Conservation (phyloP, 2,329 filamentous ascomycete genomes). For the Periglandula ipomoeae region DNA sequence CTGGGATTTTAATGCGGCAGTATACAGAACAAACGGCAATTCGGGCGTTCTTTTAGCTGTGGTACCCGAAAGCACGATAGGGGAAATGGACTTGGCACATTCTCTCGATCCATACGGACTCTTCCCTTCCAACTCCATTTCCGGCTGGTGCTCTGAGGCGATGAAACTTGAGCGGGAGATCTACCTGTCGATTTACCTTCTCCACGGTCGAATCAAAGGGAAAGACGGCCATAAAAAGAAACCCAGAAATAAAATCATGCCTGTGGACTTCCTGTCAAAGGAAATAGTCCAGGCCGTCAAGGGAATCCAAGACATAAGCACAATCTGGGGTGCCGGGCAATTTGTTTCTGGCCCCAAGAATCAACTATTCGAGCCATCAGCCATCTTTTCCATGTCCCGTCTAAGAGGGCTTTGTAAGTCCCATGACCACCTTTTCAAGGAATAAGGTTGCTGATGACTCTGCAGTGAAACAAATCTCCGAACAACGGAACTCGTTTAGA, state of each 20-base stretch:
- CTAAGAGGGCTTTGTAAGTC: constrained; percentile 17
- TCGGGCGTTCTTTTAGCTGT: constrained; percentile 18
- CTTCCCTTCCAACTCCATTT: not conserved
- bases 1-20: constrained; percentile 16
- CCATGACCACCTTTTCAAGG: not conserved
- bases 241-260: not conserved
- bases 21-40: constrained; percentile 10
- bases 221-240: not conserved
- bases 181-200: constrained; percentile 8
- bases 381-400: constrained; percentile 6
- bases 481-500: constrained; percentile 10
- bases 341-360: constrained; percentile 6
- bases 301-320: constrained; percentile 2
- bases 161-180: constrained; percentile 10
- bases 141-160: constrained; percentile 10
- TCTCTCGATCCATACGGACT: constrained; percentile 8
- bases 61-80: constrained; percentile 17
- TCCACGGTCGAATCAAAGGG: constrained; percentile 4
- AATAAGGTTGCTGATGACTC: not conserved
- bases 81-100: constrained; percentile 9
- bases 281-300: constrained; percentile 3
- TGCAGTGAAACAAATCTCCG: constrained; percentile 17
- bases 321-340: constrained; percentile 11
- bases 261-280: constrained; percentile 2
- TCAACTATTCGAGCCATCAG: constrained; percentile 10